phyloP scores from a whole-genome alignment of 768 basidiomycete genomes.

The Mycena alexandri region DNA sequence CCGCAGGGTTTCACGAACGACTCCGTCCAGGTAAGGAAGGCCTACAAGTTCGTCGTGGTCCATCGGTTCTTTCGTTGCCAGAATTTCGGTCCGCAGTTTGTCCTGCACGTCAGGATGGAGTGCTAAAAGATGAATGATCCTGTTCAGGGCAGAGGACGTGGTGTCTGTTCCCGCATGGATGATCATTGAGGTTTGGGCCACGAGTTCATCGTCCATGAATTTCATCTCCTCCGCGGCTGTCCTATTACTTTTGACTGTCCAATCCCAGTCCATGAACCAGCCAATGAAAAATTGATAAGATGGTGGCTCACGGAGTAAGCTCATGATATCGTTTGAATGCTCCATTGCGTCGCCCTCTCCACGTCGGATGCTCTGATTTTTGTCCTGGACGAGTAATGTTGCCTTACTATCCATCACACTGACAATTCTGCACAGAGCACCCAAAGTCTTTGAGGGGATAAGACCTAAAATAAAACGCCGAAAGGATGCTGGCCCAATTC shows the following conservation, averaged over 20 bases:
- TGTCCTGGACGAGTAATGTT: slow-evolving; percentile 50
- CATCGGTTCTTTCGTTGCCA: slow-evolving; percentile 38
- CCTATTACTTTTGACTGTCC: slow-evolving; percentile 58
- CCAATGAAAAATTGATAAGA: not conserved
- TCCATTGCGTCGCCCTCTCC: slow-evolving; percentile 47
- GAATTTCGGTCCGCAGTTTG: slow-evolving; percentile 44
- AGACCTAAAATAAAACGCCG: slow-evolving; percentile 49
- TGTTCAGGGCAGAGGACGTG: slow-evolving; percentile 23
- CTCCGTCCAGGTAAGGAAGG: slow-evolving; percentile 51
- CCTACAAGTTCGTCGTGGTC: slow-evolving; percentile 46
- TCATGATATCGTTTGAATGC: slow-evolving; percentile 57
- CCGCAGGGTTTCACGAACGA: slow-evolving; percentile 51
- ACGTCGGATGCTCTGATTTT: slow-evolving; percentile 49
- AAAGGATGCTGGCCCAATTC: slow-evolving; percentile 45
- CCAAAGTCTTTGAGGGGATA: slow-evolving; percentile 49
- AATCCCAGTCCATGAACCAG: not conserved
- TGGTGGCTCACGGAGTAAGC: slow-evolving; percentile 53
- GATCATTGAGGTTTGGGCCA: slow-evolving; percentile 51
- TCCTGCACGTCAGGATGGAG: slow-evolving; percentile 49
- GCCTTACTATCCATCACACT: slow-evolving; percentile 53
- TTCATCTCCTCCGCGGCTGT: slow-evolving; percentile 47
- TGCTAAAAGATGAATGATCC: slow-evolving; percentile 23
- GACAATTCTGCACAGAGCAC: slow-evolving; percentile 48
- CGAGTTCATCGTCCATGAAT: slow-evolving; percentile 52
- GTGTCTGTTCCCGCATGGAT: slow-evolving; percentile 27